Base-by-base conservation (phyloP, 1,284 basidiomycete genomes). In the Cutaneotrichosporon cutaneum region DNA sequence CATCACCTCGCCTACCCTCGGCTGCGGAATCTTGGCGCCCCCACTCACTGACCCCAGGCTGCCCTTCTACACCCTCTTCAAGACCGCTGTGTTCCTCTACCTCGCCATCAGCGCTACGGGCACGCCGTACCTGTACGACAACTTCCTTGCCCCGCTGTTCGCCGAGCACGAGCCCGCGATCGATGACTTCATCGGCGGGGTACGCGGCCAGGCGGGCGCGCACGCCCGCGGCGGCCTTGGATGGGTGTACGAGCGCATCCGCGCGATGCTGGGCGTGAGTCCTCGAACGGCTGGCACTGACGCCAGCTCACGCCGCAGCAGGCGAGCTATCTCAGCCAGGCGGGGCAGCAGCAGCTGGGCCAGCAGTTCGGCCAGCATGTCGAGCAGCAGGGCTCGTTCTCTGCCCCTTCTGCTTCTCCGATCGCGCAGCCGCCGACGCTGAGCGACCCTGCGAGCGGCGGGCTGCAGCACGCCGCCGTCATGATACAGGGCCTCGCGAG, bases 51-150 rank as follows among this genome's bases (percentile, higher is more conserved):
- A 61, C 63, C 11, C 16, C 61, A 90, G 90, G 88, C 75, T 91
- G 52, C 89, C 90, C 3, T 89, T 91, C 76, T 92, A 91, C 75
- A 88, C 86, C 82, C 85, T 90, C 70, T 61, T 85, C 67, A 88
- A 90, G 70, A 87, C 87, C 9, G 33, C 85, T 13, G 84, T 90
- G 73, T 80, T 92, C 30, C 81, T 91, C 27, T 91, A 87, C 80
- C 78, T 91, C 47, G 82, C 88, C 3, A 82, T 90, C 5, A 88
- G 89, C 14, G 87, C 89, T 78, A 60, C 90, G 88, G 89, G 88
- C 59, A 88, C 89, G 8, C 85, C 85, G 1, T 89, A 86, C 78
- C 79, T 92, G 60, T 92, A 88, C 79, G 80, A 82, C 59, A 80
- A 81, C 6, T 86, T 86, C 72, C 75, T 91, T 16, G 83, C 85